Evolutionary conservation across 768 basidiomycete genomes (phyloP).

Genomic region (Lentinus tigrinus): DNA sequence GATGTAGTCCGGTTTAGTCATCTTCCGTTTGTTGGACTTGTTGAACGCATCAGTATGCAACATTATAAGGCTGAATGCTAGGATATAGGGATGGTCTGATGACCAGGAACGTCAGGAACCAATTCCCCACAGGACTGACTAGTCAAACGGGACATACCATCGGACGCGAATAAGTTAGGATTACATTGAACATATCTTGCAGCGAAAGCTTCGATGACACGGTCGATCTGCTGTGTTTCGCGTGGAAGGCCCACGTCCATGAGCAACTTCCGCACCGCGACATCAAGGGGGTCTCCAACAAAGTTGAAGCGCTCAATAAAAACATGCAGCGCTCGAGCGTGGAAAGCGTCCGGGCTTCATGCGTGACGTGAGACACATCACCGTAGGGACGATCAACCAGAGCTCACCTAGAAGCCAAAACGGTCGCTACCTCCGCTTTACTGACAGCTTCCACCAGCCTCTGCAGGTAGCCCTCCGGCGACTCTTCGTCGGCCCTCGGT

Average conservation of each 20-base stretch:
- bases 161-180: slow-evolving; percentile 70
- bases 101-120: neutral
- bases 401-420: slow-evolving; percentile 78
- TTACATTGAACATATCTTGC: slow-evolving; percentile 82
- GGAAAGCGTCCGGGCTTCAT: slow-evolving; percentile 67
- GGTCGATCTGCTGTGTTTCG: slow-evolving; percentile 98
- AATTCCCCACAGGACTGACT: neutral
- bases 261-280: slow-evolving; percentile 84
- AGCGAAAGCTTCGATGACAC: slow-evolving; percentile 95
- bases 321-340: slow-evolving; percentile 61
- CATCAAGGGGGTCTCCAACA: slow-evolving; percentile 77
- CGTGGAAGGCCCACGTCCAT: slow-evolving; percentile 90
- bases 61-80: slow-evolving; percentile 98
- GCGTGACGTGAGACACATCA: neutral
- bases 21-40: slow-evolving; percentile 95
- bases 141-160: slow-evolving; percentile 48
- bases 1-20: slow-evolving; percentile 93
- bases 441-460: slow-evolving; percentile 64
- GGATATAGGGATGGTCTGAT: slow-evolving; percentile 91
- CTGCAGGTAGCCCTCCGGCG: slow-evolving; percentile 65
- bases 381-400: neutral
- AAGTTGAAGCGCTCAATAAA: slow-evolving; percentile 84
- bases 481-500: slow-evolving; percentile 58
- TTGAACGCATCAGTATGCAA: slow-evolving; percentile 98
- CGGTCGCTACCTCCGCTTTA: slow-evolving; percentile 76